Evolutionary conservation across 768 basidiomycete species (phyloP).

Genomic region (Amanita rimosa): DNA sequence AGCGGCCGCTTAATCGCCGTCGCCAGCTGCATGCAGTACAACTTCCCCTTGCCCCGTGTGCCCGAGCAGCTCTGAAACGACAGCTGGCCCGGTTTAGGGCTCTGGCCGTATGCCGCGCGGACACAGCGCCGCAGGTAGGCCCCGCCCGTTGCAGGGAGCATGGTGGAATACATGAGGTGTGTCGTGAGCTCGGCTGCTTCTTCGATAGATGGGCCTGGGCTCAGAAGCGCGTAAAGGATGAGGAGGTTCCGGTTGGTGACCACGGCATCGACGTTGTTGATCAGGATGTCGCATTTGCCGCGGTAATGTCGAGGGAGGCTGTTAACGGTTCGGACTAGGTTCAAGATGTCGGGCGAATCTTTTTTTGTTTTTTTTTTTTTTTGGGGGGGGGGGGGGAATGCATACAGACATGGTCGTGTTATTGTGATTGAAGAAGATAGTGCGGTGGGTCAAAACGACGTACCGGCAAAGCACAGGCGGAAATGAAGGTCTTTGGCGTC

Average conservation of each 20-base stretch:
- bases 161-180: conserved; percentile 32
- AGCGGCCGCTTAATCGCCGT: conserved; percentile 24
- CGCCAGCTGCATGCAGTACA: conserved; percentile 25
- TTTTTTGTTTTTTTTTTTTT: too few species aligned
- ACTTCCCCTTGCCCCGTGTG: conserved; percentile 22
- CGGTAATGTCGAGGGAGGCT: conserved; percentile 13
- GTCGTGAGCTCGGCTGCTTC: conserved; percentile 29
- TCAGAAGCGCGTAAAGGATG: conserved; percentile 13
- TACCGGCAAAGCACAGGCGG: conserved; percentile 22
- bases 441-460: not conserved
- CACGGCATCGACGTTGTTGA: conserved; percentile 14
- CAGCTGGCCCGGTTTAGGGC: conserved; percentile 20
- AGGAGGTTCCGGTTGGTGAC: conserved; percentile 15
- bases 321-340: conserved; percentile 19
- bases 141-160: conserved; percentile 21
- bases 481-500: conserved; percentile 1
- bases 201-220: conserved; percentile 25
- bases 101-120: conserved; percentile 23
- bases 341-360: conserved; percentile 15
- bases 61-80: conserved; percentile 22
- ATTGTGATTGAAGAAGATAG: not conserved
- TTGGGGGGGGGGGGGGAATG: too few species aligned
- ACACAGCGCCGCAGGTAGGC: conserved; percentile 24
- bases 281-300: conserved; percentile 14
- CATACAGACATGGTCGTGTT: not conserved